Base-by-base conservation (phyloP, 495 filamentous ascomycete genomes). In the Aspergillus heteromorphus region DNA sequence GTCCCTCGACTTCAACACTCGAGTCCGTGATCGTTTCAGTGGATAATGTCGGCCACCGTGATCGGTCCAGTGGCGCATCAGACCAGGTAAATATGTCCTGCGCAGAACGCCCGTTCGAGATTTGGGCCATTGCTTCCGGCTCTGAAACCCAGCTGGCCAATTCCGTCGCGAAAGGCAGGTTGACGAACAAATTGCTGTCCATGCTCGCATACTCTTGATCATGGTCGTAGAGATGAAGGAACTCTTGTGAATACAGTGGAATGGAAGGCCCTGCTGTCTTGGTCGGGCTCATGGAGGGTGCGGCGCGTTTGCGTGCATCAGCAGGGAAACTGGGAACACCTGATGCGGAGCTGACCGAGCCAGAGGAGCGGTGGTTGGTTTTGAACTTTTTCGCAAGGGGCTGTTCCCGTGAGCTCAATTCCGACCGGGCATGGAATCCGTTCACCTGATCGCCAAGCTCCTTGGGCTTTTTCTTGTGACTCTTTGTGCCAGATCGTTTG, bases 141-240 rank as follows among this genome's bases (percentile, higher is more conserved):
- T 91, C 84, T 13, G 77, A 81, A 9, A 92, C 73, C 91, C 92
- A 97, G 5, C 72, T 69, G 0, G 86, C 81, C 56, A 92, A 75
- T 40, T 83, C 72, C 36, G 83, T 80, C 9, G 87, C 80, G 13
- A 95, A 81, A 25, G 68, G 72, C 6, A 96, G 77, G 56, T 79
- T 86, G 38, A 80, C 81, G 59, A 88, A 87, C 1, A 85, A 77
- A 58, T 76, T 77, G 41, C 73, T 72, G 31, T 84, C 72, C 54
- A 82, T 80, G 31, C 74, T 72, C 18, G 74, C 74, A 54, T 84
- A 64, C 11, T 64, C 57, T 40, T 70, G 55, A 53, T 85, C 82
- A 31, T 82, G 73, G 41, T 87, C 83, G 67, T 87, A 87, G 18
- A 90, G 73, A 20, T 82, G 78, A 23, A 89, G 65, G 62, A 95